Conservation (phyloP, 805 yeast genomes). For the Starmera caribaea region DNA sequence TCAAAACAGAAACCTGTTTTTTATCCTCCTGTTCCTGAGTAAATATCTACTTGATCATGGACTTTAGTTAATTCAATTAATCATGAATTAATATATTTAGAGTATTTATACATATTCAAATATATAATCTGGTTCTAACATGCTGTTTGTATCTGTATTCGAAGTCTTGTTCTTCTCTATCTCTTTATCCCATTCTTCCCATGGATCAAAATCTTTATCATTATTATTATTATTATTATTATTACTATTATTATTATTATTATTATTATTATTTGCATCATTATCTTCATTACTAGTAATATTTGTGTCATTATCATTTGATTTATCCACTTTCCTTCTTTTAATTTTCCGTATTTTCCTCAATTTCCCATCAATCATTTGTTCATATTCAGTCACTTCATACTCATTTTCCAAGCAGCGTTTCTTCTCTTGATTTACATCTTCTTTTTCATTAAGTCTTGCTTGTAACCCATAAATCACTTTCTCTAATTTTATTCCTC, state of each 20-base stretch:
- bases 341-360: not conserved
- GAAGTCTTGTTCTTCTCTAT: not conserved
- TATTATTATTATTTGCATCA: not conserved
- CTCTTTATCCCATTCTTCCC: slow-evolving; percentile 1
- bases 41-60: too few species aligned
- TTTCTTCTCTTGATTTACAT: not conserved
- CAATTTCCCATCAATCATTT: not conserved
- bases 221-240: not conserved
- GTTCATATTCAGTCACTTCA: not conserved
- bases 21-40: slow-evolving; percentile 32
- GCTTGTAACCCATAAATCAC: too few species aligned
- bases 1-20: slow-evolving; percentile 20
- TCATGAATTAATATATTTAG: too few species aligned
- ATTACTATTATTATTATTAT: not conserved
- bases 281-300: too few species aligned
- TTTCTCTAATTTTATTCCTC: too few species aligned
- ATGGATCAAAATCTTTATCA: not conserved
- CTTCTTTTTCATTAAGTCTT: not conserved
- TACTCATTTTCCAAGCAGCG: not conserved
- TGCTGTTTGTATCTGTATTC: not conserved
- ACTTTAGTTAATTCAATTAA: too few species aligned
- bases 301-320: not conserved
- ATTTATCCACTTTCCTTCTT: too few species aligned
- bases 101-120: not conserved
- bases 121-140: not conserved